Evolutionary conservation across 2,329 filamentous ascomycete species (phyloP), one percentile per base, ranked within the genome.

Genomic region (Cladosporium phlei): DNA sequence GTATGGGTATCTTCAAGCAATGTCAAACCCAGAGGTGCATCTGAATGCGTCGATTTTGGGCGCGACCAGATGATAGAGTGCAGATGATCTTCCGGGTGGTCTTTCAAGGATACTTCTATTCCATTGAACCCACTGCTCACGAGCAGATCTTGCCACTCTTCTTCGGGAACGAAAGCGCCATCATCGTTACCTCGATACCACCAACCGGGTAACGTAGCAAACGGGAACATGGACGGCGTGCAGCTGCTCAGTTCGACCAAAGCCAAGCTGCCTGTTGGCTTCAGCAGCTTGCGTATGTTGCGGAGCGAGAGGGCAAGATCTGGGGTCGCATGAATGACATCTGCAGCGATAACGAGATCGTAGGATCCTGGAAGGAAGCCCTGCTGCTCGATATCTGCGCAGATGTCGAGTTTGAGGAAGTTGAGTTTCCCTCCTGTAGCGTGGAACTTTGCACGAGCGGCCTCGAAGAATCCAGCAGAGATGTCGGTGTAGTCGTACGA

Each of bases 401-500:
- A 59, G 12, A 67, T 52, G 48, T 71, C 57, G 0, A 61, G 49
- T 1, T 52, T 43, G 12, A 55, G 52, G 43, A 58, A 71, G 9
- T 53, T 49, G 55, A 72, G 62, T 9, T 55, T 55, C 3, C 59
- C 44, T 1, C 47, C 42, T 17, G 57, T 55, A 2, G 46, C 34
- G 1, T 52, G 42, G 17, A 72, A 66, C 3, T 48, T 51, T 19
- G 62, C 56, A n/a, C 56, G 51, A 0, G 65, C 68, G 2, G 55
- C 46, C 7, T 64, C 62, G 37, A 75, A 72, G 58, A 71, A 70
- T 6, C 58, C 63, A 2, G 60, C 43, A 0, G 67, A 67, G 9
- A 73, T 64, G 48, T 75, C 72, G 0, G 74, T 75, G 55, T 61
- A 76, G 0, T 66, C 69, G 53, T 75, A 76, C n/a, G n/a, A n/a